phyloP scores from a whole-genome alignment of 1,139 yeast species.

The Geotrichum citri-aurantii region DNA sequence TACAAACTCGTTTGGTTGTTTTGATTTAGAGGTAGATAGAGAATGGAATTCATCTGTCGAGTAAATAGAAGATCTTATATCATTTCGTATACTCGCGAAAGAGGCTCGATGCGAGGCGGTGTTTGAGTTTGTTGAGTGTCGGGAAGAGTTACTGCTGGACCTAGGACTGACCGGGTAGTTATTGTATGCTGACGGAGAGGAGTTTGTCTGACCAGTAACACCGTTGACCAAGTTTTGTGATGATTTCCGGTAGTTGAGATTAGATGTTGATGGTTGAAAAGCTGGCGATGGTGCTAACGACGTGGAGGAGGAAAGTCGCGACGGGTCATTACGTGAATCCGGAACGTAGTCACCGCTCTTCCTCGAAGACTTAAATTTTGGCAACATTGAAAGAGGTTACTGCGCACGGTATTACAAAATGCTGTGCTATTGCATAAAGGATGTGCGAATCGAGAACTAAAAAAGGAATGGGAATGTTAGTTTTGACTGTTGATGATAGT shows the following conservation, averaged over 20 bases:
- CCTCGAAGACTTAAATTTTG: not conserved
- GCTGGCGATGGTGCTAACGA: not conserved
- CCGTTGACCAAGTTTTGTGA: not conserved
- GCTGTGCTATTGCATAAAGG: not conserved
- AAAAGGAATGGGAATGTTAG: not conserved
- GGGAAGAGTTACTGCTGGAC: not conserved
- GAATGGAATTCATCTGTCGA: conserved; percentile 5
- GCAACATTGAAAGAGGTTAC: not conserved
- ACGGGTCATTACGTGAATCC: not conserved
- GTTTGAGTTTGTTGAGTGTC: conserved; percentile 1
- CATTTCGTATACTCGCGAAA: not conserved
- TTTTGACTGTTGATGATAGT: not conserved
- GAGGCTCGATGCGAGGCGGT: conserved; percentile 1
- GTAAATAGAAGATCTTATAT: conserved; percentile 7
- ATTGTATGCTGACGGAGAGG: not conserved
- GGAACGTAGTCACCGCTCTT: not conserved
- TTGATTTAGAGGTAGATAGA: conserved; percentile 1
- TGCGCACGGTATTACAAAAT: not conserved
- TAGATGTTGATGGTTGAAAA: not conserved
- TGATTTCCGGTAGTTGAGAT: not conserved
- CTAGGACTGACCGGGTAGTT: not conserved
- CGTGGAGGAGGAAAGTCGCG: not conserved
- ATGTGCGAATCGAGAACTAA: not conserved
- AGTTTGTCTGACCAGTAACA: not conserved
- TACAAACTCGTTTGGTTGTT: conserved; percentile 1